phyloP scores from a whole-genome alignment of 148 eudicot species.

The Rhododendron mucronatum region DNA sequence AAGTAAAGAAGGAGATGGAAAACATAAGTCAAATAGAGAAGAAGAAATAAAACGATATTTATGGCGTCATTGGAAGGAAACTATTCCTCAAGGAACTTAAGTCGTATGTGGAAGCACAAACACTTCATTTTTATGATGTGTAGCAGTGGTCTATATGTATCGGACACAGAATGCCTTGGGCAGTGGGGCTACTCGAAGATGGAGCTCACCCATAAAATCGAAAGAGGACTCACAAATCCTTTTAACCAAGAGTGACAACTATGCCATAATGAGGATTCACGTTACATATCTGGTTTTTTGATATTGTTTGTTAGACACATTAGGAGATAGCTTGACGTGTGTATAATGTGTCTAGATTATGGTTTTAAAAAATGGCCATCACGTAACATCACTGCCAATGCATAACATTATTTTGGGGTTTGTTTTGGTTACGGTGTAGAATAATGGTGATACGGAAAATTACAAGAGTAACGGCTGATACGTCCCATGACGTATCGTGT shows the following conservation, averaged over 20 bases:
- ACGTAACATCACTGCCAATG: background rate
- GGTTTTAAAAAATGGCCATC: background rate
- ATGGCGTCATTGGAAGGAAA: background rate
- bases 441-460: background rate
- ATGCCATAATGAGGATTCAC: background rate
- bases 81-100: background rate
- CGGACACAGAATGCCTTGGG: background rate
- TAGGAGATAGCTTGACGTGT: background rate
- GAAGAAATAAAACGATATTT: background rate
- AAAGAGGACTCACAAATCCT: background rate
- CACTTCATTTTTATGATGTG: background rate
- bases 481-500: background rate
- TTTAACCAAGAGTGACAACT: background rate
- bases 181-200: background rate
- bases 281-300: background rate
- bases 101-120: background rate
- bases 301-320: background rate
- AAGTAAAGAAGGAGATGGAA: background rate
- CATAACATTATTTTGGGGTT: background rate
- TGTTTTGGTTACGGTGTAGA: background rate
- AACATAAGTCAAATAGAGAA: background rate
- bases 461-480: background rate
- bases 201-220: background rate
- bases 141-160: background rate
- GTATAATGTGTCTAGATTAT: background rate